Evolutionary conservation across 2,329 filamentous ascomycete species (phyloP).

Genomic region (Aspergillus vadensis): DNA sequence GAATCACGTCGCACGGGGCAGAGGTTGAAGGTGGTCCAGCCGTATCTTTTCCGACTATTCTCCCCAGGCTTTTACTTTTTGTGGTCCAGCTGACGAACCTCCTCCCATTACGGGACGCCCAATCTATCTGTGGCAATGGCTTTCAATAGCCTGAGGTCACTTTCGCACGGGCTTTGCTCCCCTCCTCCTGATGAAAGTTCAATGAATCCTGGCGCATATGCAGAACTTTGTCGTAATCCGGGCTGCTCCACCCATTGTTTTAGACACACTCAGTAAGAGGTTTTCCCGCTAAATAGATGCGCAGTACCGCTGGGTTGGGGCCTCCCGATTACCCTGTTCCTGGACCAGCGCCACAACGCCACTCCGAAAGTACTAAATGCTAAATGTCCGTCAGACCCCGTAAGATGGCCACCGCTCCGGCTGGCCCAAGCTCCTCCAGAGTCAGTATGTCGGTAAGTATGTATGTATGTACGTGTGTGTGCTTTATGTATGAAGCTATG

Average conservation of each 20-base stretch:
- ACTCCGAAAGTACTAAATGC: neutral
- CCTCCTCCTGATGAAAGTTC: neutral
- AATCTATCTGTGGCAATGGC: constrained; percentile 1
- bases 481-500: neutral
- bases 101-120: neutral
- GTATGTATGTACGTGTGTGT: neutral
- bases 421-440: neutral
- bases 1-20: neutral
- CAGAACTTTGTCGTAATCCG: neutral
- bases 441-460: neutral
- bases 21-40: neutral
- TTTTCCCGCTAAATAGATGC: neutral
- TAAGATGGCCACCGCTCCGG: neutral
- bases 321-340: neutral
- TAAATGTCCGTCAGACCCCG: neutral
- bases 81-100: neutral
- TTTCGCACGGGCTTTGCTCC: neutral
- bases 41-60: neutral
- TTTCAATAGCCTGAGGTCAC: neutral
- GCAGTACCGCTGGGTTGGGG: neutral
- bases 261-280: neutral
- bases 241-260: neutral
- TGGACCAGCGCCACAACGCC: neutral
- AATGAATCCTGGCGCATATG: neutral
- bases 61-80: neutral